Percentiles rank a stretch among this genome's conserved stretches.
phyloP scores from a whole-genome alignment of 139 green algal genomes.

The Coelastrella sp. region DNA sequence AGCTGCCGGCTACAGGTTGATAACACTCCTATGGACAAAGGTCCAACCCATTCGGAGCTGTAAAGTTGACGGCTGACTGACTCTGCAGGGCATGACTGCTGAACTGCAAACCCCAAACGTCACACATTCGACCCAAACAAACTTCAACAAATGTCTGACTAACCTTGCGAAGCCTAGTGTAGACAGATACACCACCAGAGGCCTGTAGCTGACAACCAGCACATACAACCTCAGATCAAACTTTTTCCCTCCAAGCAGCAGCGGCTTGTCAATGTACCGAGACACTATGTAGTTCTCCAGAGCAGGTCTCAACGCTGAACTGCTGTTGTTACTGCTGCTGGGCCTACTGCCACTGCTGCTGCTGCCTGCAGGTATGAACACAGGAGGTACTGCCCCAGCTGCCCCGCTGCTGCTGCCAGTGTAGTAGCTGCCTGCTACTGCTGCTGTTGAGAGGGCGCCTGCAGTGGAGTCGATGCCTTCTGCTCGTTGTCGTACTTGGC shows the following conservation, averaged over 20 bases:
- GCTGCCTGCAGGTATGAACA: constrained; percentile 20
- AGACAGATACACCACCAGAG: constrained; percentile 68
- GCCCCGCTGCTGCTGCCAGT: constrained; percentile 17
- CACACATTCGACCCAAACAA: no score
- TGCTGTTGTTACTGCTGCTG: constrained; percentile 24
- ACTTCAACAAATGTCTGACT: no score
- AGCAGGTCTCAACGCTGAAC: background rate
- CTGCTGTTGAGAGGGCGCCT: background rate
- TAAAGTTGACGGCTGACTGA: no score
- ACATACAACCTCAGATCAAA: constrained; percentile 86
- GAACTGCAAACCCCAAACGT: no score
- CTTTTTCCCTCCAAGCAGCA: constrained; percentile 80
- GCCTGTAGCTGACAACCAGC: constrained; percentile 36
- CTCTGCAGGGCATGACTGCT: no score
- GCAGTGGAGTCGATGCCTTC: background rate
- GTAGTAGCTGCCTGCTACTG: background rate
- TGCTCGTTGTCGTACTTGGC: constrained; percentile 59
- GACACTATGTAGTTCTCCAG: constrained; percentile 42
- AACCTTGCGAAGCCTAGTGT: constrained; percentile 76
- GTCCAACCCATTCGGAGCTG: no score
- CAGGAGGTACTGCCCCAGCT: background rate
- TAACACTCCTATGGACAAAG: no score
- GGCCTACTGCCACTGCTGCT: background rate
- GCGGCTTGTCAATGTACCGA: constrained; percentile 73
- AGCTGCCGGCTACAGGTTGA: no score